Percentiles rank a stretch among this genome's conserved stretches.
phyloP scores from a whole-genome alignment of 768 basidiomycete species.

The Calocera viscosa region DNA sequence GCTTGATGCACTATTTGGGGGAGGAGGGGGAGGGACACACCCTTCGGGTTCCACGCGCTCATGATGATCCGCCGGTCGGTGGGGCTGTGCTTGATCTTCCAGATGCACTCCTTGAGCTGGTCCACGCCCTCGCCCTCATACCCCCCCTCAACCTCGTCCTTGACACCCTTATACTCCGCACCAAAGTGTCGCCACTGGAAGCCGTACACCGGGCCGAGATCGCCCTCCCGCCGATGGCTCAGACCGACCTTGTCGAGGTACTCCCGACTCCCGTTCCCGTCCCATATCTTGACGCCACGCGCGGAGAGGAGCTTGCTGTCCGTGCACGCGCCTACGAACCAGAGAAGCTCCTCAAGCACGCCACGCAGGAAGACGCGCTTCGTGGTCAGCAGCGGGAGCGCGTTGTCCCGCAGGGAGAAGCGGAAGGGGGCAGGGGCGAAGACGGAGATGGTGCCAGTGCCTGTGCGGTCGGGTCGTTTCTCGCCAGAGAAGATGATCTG shows the following conservation, averaged over 20 bases:
- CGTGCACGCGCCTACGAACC: constrained; percentile 81
- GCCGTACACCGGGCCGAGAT: constrained; percentile 92
- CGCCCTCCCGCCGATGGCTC: constrained; percentile 74
- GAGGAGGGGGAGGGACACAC: constrained; percentile 33
- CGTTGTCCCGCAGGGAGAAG: constrained; percentile 65
- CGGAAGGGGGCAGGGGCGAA: constrained; percentile 86
- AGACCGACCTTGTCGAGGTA: constrained; percentile 79
- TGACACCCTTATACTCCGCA: constrained; percentile 45
- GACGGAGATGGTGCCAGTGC: constrained; percentile 82
- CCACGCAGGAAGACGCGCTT: constrained; percentile 89
- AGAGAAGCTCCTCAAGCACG: constrained; percentile 85
- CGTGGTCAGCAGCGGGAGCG: constrained; percentile 83
- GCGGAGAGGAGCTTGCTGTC: constrained; percentile 62
- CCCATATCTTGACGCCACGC: constrained; percentile 93
- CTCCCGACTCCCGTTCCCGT: constrained; percentile 81
- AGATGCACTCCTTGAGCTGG: constrained; percentile 77
- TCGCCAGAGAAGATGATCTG: constrained; percentile 67
- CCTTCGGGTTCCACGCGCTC: constrained; percentile 96
- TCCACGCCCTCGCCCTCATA: constrained; percentile 82
- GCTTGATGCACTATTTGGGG: not conserved
- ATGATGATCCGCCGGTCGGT: constrained; percentile 89
- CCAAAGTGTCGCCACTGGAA: constrained; percentile 97
- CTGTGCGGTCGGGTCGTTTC: constrained; percentile 76
- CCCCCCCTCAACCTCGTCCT: constrained; percentile 37
- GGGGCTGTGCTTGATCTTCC: constrained; percentile 84